Percentiles rank a stretch among this genome's conserved stretches.
These are phyloP conservation scores for Aethionema arabicum DNA, from an alignment of 345 rosid species.

Conservation along the genomic window DNA sequence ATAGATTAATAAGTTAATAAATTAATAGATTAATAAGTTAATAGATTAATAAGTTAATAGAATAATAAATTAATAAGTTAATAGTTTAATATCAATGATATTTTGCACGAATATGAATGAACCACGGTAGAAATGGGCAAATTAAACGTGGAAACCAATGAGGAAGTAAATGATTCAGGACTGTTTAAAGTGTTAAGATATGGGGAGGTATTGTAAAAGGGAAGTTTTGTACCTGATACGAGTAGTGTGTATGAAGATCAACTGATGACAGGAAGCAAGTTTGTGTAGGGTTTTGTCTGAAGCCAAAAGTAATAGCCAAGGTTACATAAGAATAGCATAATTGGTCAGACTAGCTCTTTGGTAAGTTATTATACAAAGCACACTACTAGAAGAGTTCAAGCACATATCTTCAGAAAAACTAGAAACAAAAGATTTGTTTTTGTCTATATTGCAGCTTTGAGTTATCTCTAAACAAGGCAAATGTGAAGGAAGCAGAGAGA, in stretches of 20 bases:
- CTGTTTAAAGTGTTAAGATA: too few relatives aligned
- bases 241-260: constrained; percentile 97
- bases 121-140: too few relatives aligned
- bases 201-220: not conserved
- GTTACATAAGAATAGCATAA: not conserved
- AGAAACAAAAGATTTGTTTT: not conserved
- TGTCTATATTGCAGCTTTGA: too few relatives aligned
- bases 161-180: too few relatives aligned
- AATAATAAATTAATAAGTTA: too few relatives aligned
- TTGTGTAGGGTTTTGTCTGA: constrained; percentile 97
- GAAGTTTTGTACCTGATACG: constrained; percentile 67
- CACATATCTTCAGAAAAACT: not conserved
- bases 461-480: constrained; percentile 5
- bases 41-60: too few relatives aligned
- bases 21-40: too few relatives aligned
- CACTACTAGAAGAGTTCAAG: too few relatives aligned
- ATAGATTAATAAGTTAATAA: too few relatives aligned
- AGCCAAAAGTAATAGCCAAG: constrained; percentile 37
- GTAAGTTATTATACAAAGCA: not conserved
- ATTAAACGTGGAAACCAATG: too few relatives aligned
- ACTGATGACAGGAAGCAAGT: constrained; percentile 99
- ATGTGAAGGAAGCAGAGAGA: too few relatives aligned
- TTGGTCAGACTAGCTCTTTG: not conserved
- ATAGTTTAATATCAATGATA: not conserved
- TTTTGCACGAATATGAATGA: not conserved